Percentiles rank a stretch among this genome's conserved stretches.
Evolutionary conservation across 1,284 basidiomycete species (phyloP).

Genomic region (Austropuccinia psidii): DNA sequence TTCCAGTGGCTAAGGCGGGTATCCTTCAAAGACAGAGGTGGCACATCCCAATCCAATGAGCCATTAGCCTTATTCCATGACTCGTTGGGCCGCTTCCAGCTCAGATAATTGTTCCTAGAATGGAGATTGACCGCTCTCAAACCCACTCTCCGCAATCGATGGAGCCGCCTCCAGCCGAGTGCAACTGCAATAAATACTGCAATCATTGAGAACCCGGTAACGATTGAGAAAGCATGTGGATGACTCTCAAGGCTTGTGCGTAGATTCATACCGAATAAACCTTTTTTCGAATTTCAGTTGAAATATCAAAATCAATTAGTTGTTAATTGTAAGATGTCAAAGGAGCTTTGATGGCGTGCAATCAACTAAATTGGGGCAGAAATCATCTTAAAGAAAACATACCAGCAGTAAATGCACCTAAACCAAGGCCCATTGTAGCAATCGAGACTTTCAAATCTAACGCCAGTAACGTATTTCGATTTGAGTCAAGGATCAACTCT

Average conservation of each 20-base stretch:
- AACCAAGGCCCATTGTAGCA: slow-evolving; percentile 79
- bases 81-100: too few relatives aligned
- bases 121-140: too few relatives aligned
- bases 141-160: slow-evolving; percentile 19
- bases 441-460: slow-evolving; percentile 92
- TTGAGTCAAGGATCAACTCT: slow-evolving; percentile 91
- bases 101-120: too few relatives aligned
- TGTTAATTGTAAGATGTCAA: background rate
- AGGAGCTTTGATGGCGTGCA: background rate
- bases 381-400: slow-evolving; percentile 46
- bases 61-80: background rate
- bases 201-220: background rate
- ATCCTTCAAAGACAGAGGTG: background rate
- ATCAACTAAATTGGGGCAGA: background rate
- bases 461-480: slow-evolving; percentile 83
- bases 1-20: too few relatives aligned
- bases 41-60: slow-evolving; percentile 26
- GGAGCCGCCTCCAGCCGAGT: background rate
- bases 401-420: slow-evolving; percentile 85
- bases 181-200: background rate
- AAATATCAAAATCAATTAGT: background rate
- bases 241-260: slow-evolving; percentile 6
- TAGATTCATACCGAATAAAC: slow-evolving; percentile 35
- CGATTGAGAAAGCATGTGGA: slow-evolving; percentile 15
- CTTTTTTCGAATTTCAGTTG: too few relatives aligned